These are phyloP conservation scores for Spergularia azorica DNA, from an alignment of 179 eudicot genomes.

Conservation along the genomic window DNA sequence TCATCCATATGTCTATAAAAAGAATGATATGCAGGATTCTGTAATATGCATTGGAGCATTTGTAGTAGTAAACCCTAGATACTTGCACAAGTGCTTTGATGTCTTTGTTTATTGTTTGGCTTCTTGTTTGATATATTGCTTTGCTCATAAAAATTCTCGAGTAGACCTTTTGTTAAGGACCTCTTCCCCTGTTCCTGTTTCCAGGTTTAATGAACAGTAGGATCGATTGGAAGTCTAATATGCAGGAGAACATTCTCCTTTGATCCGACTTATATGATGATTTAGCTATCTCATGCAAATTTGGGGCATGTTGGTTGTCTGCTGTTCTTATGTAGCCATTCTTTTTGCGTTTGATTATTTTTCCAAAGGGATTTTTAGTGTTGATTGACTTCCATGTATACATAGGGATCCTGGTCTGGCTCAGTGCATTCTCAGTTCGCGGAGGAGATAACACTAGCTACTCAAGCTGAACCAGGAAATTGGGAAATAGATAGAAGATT, in stretches of 20 bases:
- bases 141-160: too few relatives aligned
- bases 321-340: background rate
- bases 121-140: background rate
- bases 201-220: too few relatives aligned
- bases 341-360: background rate
- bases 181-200: too few relatives aligned
- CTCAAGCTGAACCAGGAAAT: conserved; percentile 46
- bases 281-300: background rate
- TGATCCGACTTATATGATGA: too few relatives aligned
- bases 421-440: conserved; percentile 57
- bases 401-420: conserved; percentile 89
- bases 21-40: too few relatives aligned
- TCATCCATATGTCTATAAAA: background rate
- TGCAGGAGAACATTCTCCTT: too few relatives aligned
- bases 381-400: conserved; percentile 18
- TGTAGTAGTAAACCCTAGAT: too few relatives aligned
- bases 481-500: conserved; percentile 84
- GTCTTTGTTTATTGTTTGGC: too few relatives aligned
- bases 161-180: too few relatives aligned
- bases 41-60: too few relatives aligned
- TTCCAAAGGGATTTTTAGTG: conserved; percentile 1
- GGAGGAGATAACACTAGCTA: conserved; percentile 47
- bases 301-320: background rate
- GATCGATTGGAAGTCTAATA: too few relatives aligned
- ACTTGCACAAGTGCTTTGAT: too few relatives aligned